Evolutionary conservation across 345 rosid species (phyloP).

Genomic region (Gynandropsis gynandra): DNA sequence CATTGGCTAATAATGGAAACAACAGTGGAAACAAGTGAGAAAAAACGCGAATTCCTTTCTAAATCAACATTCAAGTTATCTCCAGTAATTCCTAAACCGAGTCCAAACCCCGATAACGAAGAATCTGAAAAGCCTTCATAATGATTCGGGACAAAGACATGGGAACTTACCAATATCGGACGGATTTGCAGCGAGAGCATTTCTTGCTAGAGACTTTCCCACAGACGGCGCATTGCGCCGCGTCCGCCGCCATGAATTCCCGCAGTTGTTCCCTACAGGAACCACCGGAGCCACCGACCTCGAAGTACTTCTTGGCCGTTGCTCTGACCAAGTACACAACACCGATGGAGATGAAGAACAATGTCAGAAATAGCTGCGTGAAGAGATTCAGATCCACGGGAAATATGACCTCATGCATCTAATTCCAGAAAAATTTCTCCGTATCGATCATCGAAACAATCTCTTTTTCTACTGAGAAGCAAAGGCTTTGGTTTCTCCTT

Average conservation of each 20-base stretch:
- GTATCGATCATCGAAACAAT: conserved; percentile 21
- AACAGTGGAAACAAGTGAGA: neutral
- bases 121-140: neutral
- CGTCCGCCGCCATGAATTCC: conserved; percentile 17
- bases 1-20: neutral
- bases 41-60: neutral
- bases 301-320: conserved; percentile 86
- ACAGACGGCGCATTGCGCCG: conserved; percentile 34
- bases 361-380: conserved; percentile 48
- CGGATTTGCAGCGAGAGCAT: conserved; percentile 62
- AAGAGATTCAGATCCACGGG: conserved; percentile 76
- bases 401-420: conserved; percentile 77
- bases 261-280: conserved; percentile 37
- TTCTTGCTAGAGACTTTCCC: conserved; percentile 29
- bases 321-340: conserved; percentile 58
- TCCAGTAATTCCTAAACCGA: neutral
- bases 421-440: conserved; percentile 13
- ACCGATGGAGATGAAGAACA: conserved; percentile 41
- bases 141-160: conserved; percentile 1
- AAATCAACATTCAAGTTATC: neutral
- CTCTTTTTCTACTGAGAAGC: neutral
- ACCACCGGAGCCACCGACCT: conserved; percentile 58
- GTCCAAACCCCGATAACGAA: neutral
- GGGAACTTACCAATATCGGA: conserved; percentile 42
- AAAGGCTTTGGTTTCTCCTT: too few species aligned